phyloP scores from a whole-genome alignment of 2,329 filamentous ascomycete species.

The Diplocarpon rosae region DNA sequence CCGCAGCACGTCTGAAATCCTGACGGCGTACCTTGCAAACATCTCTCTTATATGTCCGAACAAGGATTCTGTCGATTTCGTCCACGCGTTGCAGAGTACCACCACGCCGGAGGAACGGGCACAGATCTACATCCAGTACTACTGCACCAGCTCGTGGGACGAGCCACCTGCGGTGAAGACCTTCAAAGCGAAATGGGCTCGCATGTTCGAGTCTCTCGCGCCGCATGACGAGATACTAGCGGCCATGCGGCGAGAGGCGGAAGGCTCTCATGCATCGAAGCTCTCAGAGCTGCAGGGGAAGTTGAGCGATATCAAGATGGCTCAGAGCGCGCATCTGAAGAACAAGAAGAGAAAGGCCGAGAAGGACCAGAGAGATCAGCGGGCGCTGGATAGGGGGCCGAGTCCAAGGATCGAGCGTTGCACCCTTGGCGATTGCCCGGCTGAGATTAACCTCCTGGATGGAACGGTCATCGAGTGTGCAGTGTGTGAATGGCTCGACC shows the following conservation, averaged over 20 bases:
- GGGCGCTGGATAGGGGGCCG: slow-evolving; percentile 11
- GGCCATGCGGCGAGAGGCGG: slow-evolving; percentile 20
- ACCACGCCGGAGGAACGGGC: slow-evolving; percentile 18
- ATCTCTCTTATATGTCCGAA: slow-evolving; percentile 3
- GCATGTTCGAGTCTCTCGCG: slow-evolving; percentile 19
- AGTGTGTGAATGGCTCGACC: slow-evolving; percentile 23
- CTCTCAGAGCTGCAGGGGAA: slow-evolving; percentile 11
- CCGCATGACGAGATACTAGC: slow-evolving; percentile 21
- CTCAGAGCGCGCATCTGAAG: slow-evolving; percentile 23
- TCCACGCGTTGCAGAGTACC: slow-evolving; percentile 13
- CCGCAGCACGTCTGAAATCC: slow-evolving; percentile 7
- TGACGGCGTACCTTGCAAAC: slow-evolving; percentile 11
- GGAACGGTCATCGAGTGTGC: slow-evolving; percentile 21
- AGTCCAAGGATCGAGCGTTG: slow-evolving; percentile 14
- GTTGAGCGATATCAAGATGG: slow-evolving; percentile 22
- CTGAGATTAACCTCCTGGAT: slow-evolving; percentile 15
- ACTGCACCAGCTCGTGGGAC: slow-evolving; percentile 13
- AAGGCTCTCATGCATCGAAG: slow-evolving; percentile 12
- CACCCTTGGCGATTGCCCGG: slow-evolving; percentile 14
- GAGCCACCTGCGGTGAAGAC: slow-evolving; percentile 19
- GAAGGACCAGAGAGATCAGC: slow-evolving; percentile 11
- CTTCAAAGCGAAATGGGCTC: slow-evolving; percentile 24
- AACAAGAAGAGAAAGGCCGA: slow-evolving; percentile 21
- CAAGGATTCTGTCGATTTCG: slow-evolving; percentile 8
- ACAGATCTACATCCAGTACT: slow-evolving; percentile 20